These are phyloP conservation scores for Crithidia mellificae DNA, from an alignment of 208 protist genomes.

Conservation along the genomic window DNA sequence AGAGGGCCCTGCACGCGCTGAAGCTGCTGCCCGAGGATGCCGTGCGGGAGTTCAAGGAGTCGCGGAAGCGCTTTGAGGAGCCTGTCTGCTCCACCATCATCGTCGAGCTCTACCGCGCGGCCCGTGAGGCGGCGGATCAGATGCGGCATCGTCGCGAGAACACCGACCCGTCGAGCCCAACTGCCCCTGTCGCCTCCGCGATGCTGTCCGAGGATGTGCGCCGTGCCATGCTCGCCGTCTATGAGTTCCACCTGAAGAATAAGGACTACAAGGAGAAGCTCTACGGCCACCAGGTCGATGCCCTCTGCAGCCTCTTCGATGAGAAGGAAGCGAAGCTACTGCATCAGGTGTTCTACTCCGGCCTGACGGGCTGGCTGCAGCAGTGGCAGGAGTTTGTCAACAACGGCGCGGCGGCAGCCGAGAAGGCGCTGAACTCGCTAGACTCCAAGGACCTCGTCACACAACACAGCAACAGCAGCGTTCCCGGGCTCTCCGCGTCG, in stretches of 20 bases:
- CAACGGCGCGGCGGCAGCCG: constrained; percentile 22
- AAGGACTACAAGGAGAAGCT: background rate
- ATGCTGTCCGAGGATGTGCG: constrained; percentile 5
- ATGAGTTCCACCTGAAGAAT: constrained; percentile 8
- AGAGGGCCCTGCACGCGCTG: constrained; percentile 8
- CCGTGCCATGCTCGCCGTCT: constrained; percentile 1
- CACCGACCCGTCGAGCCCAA: background rate
- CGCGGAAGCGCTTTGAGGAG: background rate
- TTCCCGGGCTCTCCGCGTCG: background rate
- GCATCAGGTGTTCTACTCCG: constrained; percentile 7
- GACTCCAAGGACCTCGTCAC: background rate
- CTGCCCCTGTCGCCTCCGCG: background rate
- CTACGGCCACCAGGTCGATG: constrained; percentile 21
- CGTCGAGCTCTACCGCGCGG: background rate
- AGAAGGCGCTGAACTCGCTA: constrained; percentile 22
- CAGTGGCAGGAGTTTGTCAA: constrained; percentile 28
- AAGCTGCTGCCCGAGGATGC: constrained; percentile 23
- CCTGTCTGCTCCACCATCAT: background rate
- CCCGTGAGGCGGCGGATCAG: background rate
- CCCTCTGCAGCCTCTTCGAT: constrained; percentile 21
- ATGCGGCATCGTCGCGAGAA: background rate
- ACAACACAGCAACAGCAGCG: background rate
- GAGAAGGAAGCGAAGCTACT: constrained; percentile 17
- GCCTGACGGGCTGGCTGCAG: background rate
- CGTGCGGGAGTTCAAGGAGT: constrained; percentile 8